These are phyloP conservation scores for Silene coronaria DNA, from an alignment of 179 eudicot genomes.

Conservation along the genomic window DNA sequence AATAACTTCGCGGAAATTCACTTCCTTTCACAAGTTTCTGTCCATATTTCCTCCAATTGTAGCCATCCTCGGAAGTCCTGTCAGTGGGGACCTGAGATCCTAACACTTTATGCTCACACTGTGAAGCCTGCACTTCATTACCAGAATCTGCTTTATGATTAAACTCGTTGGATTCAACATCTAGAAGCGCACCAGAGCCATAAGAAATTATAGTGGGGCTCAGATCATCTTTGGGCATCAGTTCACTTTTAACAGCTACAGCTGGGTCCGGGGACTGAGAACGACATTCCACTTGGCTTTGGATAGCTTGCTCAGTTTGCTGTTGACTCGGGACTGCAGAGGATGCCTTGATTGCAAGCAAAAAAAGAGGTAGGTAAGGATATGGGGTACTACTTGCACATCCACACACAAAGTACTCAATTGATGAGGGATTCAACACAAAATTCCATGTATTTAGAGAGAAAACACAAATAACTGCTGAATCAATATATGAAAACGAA, in stretches of 20 bases:
- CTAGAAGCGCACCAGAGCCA: conserved; percentile 28
- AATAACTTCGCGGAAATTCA: conserved; percentile 79
- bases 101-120: conserved; percentile 46
- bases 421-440: background rate
- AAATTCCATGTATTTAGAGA: background rate
- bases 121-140: conserved; percentile 37
- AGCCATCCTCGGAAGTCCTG: conserved; percentile 80
- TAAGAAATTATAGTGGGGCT: conserved; percentile 31
- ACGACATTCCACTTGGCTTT: conserved; percentile 41
- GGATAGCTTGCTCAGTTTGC: conserved; percentile 39
- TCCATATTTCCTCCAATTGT: conserved; percentile 84
- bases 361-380: conserved; percentile 18
- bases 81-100: conserved; percentile 42
- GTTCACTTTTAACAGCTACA: conserved; percentile 41
- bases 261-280: conserved; percentile 44
- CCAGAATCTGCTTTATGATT: conserved; percentile 35
- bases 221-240: conserved; percentile 35
- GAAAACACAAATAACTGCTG: background rate
- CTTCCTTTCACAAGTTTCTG: conserved; percentile 82
- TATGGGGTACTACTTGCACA: background rate
- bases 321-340: conserved; percentile 46
- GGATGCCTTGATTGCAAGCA: conserved; percentile 45
- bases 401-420: background rate
- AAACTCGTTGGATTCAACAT: conserved; percentile 41
- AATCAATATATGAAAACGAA: background rate